A percentile compares a stretch with the other conserved stretches of the same genome.
These are phyloP conservation scores for Pseudocercospora fuligena DNA, from an alignment of 2,329 filamentous ascomycete genomes.

Conservation along the genomic window DNA sequence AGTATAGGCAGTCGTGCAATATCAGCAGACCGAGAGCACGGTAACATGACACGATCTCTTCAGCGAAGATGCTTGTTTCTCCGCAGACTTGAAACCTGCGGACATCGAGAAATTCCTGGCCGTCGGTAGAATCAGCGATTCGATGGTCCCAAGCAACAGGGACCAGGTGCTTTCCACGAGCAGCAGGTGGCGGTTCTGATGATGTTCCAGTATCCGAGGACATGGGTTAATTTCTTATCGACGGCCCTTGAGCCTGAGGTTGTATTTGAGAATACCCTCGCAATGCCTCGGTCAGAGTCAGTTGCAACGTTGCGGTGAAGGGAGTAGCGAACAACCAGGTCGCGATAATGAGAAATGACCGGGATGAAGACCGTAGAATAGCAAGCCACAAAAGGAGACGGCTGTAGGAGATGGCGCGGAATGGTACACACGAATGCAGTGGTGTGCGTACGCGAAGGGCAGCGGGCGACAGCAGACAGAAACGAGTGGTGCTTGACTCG, in stretches of 20 bases:
- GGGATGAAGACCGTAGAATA: neutral
- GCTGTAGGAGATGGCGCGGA: neutral
- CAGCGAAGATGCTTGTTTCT: conserved; percentile 8
- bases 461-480: neutral
- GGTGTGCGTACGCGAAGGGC: neutral
- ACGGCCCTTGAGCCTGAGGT: neutral
- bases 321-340: neutral
- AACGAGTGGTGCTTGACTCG: neutral
- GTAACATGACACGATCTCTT: conserved; percentile 6
- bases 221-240: neutral
- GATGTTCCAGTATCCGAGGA: neutral
- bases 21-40: neutral
- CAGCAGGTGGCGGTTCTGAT: neutral
- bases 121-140: conserved; percentile 1
- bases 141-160: neutral
- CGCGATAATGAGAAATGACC: neutral
- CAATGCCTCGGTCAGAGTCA: neutral
- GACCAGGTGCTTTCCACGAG: neutral
- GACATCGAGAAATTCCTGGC: neutral
- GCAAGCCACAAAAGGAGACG: neutral
- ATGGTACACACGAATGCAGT: neutral
- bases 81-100: neutral
- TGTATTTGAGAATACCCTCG: conserved; percentile 4
- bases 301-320: neutral
- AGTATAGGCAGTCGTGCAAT: neutral